phyloP scores from a whole-genome alignment of 2,329 filamentous ascomycete genomes.

The Nemania sp. region DNA sequence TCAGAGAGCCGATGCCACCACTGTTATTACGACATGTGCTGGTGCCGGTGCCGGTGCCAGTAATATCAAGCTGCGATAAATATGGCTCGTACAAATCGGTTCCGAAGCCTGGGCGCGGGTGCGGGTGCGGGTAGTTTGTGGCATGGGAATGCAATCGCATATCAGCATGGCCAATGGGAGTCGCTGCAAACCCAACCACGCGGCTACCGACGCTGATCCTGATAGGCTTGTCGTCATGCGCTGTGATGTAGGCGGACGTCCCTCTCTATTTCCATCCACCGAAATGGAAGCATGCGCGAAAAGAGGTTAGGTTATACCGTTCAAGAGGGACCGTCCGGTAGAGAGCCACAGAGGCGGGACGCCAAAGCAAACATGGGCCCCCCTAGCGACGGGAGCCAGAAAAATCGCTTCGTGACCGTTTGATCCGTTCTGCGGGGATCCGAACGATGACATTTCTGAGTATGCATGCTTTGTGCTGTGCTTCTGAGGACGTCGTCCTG shows the following conservation, averaged over 20 bases:
- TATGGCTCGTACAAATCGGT: conserved; percentile 9
- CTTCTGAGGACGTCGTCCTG: background rate
- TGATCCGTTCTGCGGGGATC: conserved; percentile 3
- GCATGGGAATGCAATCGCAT: conserved; percentile 27
- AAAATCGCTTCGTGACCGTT: conserved; percentile 1
- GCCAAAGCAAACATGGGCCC: conserved; percentile 7
- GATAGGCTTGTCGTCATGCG: conserved; percentile 36
- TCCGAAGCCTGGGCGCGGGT: conserved; percentile 27
- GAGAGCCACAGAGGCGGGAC: conserved; percentile 18
- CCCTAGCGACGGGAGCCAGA: conserved; percentile 3
- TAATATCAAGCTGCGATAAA: conserved; percentile 18
- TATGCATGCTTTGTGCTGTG: conserved; percentile 6
- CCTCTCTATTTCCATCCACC: conserved; percentile 15
- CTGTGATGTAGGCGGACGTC: conserved; percentile 27
- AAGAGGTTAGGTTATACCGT: conserved; percentile 23
- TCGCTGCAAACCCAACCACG: conserved; percentile 33
- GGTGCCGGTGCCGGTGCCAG: background rate
- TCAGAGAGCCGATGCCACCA: conserved; percentile 4
- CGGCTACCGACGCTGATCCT: conserved; percentile 36
- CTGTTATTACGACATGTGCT: background rate
- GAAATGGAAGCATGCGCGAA: conserved; percentile 5
- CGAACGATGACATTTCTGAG: background rate
- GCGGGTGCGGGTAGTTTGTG: conserved; percentile 17
- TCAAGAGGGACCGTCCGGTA: conserved; percentile 22
- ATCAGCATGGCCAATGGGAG: conserved; percentile 37